Conservation (phyloP, 345 rosid species). For the Gossypium mustelinum region DNA sequence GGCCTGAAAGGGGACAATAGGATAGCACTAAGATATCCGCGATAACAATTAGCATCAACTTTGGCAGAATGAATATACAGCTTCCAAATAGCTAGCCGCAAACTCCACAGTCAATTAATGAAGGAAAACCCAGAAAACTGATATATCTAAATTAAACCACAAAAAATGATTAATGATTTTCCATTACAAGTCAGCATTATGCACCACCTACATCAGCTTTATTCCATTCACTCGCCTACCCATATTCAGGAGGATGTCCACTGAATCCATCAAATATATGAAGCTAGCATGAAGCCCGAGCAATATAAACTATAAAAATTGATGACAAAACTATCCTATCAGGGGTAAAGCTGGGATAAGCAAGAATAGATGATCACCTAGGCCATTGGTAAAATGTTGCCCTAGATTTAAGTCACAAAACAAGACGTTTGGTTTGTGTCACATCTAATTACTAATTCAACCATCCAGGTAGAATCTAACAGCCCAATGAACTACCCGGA, state of each 20-base stretch:
- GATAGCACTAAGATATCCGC: background rate
- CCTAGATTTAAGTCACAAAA: slow-evolving; percentile 9
- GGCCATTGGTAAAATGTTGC: background rate
- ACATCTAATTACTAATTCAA: background rate
- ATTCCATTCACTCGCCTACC: background rate
- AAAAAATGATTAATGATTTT: background rate
- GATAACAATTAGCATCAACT: background rate
- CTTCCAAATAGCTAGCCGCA: background rate
- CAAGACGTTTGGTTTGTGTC: background rate
- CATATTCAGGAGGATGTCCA: background rate
- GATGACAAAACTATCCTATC: background rate
- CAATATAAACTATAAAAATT: background rate
- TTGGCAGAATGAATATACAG: background rate
- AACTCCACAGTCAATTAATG: background rate
- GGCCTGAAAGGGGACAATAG: slow-evolving; percentile 51
- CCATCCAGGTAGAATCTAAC: background rate
- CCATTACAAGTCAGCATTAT: background rate
- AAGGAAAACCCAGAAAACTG: background rate
- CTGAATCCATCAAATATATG: background rate
- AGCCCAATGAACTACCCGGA: background rate
- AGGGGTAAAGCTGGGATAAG: background rate
- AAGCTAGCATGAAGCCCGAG: background rate
- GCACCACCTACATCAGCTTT: background rate
- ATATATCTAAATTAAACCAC: background rate
- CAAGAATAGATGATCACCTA: background rate